Conservation (phyloP, 1,139 yeast genomes). For the Debaryomyces robertsiae region DNA sequence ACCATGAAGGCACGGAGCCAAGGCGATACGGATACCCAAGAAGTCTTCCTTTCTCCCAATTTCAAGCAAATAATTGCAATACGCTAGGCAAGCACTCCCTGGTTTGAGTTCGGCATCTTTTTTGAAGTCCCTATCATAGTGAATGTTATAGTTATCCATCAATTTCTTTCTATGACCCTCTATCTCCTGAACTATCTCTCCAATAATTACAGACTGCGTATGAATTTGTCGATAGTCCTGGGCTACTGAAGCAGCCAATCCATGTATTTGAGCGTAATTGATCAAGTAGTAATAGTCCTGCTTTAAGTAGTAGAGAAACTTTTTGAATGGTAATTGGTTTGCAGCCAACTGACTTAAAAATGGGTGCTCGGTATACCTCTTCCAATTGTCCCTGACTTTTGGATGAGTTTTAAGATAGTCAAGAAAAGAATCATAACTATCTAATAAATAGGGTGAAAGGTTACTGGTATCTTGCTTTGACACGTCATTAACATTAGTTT, state of each 20-base stretch:
- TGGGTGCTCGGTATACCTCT: constrained; percentile 58
- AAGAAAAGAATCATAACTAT: constrained; percentile 29
- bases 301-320: constrained; percentile 60
- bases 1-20: constrained; percentile 80
- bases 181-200: constrained; percentile 58
- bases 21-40: constrained; percentile 65
- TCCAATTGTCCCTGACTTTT: constrained; percentile 57
- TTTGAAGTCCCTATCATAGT: constrained; percentile 46
- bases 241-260: constrained; percentile 64
- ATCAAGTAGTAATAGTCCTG: constrained; percentile 75
- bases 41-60: constrained; percentile 58
- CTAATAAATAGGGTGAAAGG: constrained; percentile 4
- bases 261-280: constrained; percentile 71
- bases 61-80: constrained; percentile 60
- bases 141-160: constrained; percentile 43
- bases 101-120: constrained; percentile 45
- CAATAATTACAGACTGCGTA: constrained; percentile 54
- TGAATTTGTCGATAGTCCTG: constrained; percentile 56
- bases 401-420: constrained; percentile 62
- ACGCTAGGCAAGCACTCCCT: constrained; percentile 58
- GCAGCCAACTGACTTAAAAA: constrained; percentile 59
- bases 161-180: constrained; percentile 58
- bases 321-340: constrained; percentile 50
- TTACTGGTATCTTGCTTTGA: background rate
- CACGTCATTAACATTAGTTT: constrained; percentile 11